Evolutionary conservation across 2,329 filamentous ascomycete genomes (phyloP).

Genomic region (Falciphora oryzae): DNA sequence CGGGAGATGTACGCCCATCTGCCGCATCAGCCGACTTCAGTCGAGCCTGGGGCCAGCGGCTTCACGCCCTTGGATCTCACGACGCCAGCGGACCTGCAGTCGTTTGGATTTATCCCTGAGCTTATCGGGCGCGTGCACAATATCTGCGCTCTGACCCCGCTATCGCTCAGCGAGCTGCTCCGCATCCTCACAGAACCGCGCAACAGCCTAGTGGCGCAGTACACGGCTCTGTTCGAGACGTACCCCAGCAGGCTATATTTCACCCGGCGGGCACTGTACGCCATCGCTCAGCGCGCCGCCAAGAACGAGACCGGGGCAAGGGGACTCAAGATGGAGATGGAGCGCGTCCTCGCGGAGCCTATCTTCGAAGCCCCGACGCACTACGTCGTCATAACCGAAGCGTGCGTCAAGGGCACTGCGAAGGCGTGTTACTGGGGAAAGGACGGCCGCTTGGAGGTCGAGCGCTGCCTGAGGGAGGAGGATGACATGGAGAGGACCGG

Average conservation of each 20-base stretch:
- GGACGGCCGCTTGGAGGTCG: constrained; percentile 63
- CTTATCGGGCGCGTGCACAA: constrained; percentile 94
- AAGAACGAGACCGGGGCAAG: constrained; percentile 67
- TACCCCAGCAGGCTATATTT: constrained; percentile 77
- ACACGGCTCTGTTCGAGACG: constrained; percentile 77
- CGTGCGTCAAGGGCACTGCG: constrained; percentile 57
- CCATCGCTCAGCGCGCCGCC: constrained; percentile 65
- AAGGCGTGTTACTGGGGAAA: constrained; percentile 60
- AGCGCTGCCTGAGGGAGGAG: constrained; percentile 62
- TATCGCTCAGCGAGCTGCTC: constrained; percentile 63
- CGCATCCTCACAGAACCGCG: constrained; percentile 89
- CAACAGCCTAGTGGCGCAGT: constrained; percentile 83
- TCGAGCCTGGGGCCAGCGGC: constrained; percentile 25
- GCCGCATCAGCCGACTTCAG: constrained; percentile 42
- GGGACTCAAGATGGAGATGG: constrained; percentile 74
- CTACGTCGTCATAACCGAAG: constrained; percentile 69
- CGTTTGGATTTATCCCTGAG: constrained; percentile 88
- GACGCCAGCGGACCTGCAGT: constrained; percentile 70
- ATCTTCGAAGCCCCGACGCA: constrained; percentile 78
- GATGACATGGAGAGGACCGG: constrained; percentile 26
- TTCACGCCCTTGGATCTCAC: constrained; percentile 65
- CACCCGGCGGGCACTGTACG: constrained; percentile 73
- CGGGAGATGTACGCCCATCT: constrained; percentile 53
- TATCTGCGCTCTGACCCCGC: constrained; percentile 74
- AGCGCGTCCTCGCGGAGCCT: constrained; percentile 68